phyloP scores from a whole-genome alignment of 176 grass and related monocot species.

The Musa acuminata region DNA sequence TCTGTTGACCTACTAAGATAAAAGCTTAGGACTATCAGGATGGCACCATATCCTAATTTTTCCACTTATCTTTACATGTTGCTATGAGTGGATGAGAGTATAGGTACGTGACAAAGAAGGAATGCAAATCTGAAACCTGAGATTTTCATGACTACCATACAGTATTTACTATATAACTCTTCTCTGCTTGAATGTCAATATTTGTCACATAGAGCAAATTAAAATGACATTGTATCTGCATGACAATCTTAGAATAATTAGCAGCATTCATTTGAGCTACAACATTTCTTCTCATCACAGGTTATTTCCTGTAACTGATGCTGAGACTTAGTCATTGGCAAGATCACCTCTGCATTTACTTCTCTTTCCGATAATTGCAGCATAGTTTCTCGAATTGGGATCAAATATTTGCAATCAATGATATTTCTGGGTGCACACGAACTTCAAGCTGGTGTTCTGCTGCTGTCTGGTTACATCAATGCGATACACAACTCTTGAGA shows the following conservation, averaged over 20 bases:
- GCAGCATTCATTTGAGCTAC: not conserved
- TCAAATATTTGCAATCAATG: not conserved
- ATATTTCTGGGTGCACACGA: not conserved
- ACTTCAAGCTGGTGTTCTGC: slow-evolving; percentile 27
- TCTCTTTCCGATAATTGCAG: slow-evolving; percentile 1
- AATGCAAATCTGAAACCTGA: not conserved
- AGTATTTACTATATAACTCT: not conserved
- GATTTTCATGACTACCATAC: not conserved
- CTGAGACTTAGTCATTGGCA: not conserved
- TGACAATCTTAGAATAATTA: not conserved
- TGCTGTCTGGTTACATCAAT: slow-evolving; percentile 34
- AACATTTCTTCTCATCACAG: not conserved
- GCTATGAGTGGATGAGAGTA: not conserved
- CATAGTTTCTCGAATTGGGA: not conserved
- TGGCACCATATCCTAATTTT: not conserved
- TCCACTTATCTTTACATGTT: not conserved
- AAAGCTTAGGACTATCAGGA: slow-evolving; percentile 1
- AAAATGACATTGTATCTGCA: not conserved
- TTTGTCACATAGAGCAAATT: not conserved
- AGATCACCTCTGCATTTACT: not conserved
- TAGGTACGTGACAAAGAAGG: not conserved
- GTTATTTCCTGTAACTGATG: not conserved
- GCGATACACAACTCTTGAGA: slow-evolving; percentile 17
- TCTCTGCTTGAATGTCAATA: not conserved
- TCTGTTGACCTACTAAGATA: not conserved